Evolutionary conservation across 306 rosid genomes (phyloP), one percentile per base, ranked within the genome.

Genomic region (Quercus wislizeni): DNA sequence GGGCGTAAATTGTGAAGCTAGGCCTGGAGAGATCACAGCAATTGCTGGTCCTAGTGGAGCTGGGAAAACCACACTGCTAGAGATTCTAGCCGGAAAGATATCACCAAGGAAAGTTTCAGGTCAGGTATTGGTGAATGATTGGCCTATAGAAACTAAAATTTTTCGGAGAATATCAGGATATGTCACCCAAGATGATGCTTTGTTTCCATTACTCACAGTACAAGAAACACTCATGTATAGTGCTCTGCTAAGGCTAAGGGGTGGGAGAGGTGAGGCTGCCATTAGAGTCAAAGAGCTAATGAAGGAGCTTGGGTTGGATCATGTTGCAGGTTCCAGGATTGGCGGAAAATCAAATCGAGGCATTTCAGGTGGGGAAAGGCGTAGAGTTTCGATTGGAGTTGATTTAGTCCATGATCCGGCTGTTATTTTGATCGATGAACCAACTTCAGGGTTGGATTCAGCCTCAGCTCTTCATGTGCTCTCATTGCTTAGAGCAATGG

Each of bases 41-140:
- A 94, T 94, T 74, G 99, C 91, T 2, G 99, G 99, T 61, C 99
- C 97, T n/a, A 94, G 99, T 85, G 99, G 99, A 43, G 99, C 99
- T 58, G 99, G 99, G 30, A 94, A 94, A 90, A 91, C 97, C 67
- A 94, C 98, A 1, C 88, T 94, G 89, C 92, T 94, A 23, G 97
- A 94, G 78, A 88, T 88, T 86, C 92, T 94, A 57, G 94, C 95
- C 0, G 98, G 97, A 64, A 91, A 89, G 81, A 83, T 88, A 63
- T 74, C 89, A 19, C 74, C 83, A 1, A 71, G 73, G 55, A 87
- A 85, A 76, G 81, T 88, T 7, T 84, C 86, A 3, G 97, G 98
- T 56, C 89, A 94, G 77, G 94, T 94, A 31, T 87, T 91, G 55
- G 95, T 92, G 5, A 94, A 92, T 87, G 83, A 79, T 21, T 76